Conservation (phyloP, 1,284 basidiomycete species). For the Cryptococcus sp. region DNA sequence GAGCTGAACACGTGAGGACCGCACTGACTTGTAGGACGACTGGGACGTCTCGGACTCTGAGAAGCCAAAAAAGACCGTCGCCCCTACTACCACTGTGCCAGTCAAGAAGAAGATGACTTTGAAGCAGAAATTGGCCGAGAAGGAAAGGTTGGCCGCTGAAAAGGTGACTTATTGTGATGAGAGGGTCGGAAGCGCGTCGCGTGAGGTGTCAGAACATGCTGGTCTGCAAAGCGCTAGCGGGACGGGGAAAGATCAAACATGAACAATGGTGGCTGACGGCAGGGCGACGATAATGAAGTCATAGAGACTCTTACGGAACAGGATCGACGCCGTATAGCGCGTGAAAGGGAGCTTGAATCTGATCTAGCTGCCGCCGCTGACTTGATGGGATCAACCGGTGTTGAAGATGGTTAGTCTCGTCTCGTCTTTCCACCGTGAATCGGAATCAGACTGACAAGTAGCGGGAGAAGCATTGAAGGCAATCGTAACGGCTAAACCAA, state of each 20-base stretch:
- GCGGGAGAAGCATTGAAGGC: constrained; percentile 53
- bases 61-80: constrained; percentile 50
- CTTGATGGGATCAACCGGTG: constrained; percentile 67
- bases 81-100: constrained; percentile 63
- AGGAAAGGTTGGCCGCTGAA: constrained; percentile 57
- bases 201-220: not conserved
- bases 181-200: not conserved
- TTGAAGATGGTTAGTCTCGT: constrained; percentile 39
- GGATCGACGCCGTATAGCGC: constrained; percentile 68
- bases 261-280: constrained; percentile 16
- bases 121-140: constrained; percentile 84
- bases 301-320: constrained; percentile 62
- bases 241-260: too few species aligned
- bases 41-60: constrained; percentile 87
- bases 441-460: constrained; percentile 1
- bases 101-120: constrained; percentile 85
- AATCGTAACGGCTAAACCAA: constrained; percentile 67
- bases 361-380: constrained; percentile 79
- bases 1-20: too few species aligned
- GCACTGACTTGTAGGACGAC: constrained; percentile 64
- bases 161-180: constrained; percentile 26
- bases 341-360: constrained; percentile 72
- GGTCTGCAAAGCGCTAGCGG: not conserved
- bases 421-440: not conserved
- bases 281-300: constrained; percentile 65